These are phyloP conservation scores for Zoysia matrella DNA, from an alignment of 202 grass and related monocot genomes.

Conservation along the genomic window DNA sequence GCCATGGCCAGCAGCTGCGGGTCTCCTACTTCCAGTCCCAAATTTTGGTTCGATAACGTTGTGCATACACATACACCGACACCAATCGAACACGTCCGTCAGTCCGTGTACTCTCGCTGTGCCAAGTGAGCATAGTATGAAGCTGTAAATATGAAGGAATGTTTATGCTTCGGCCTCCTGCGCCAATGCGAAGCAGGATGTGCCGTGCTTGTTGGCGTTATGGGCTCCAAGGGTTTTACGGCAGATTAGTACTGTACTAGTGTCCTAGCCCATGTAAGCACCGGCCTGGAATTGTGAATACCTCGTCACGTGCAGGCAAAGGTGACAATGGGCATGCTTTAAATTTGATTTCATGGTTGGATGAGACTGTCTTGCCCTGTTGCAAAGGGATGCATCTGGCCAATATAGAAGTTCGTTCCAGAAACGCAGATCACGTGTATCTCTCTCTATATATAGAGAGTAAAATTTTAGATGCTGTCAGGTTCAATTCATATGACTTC, in stretches of 20 bases:
- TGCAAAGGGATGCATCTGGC: no score
- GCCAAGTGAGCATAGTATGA: conserved; percentile 25
- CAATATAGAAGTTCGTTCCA: no score
- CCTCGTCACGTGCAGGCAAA: not conserved
- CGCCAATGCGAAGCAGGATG: conserved; percentile 49
- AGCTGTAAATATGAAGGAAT: conserved; percentile 34
- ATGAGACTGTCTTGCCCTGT: not conserved
- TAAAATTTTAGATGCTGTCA: no score
- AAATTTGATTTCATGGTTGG: not conserved
- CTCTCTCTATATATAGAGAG: no score
- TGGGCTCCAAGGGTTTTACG: not conserved
- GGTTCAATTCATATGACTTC: no score
- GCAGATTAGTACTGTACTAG: not conserved
- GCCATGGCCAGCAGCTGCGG: not conserved
- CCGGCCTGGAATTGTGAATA: conserved; percentile 36
- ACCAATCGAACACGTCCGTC: not conserved
- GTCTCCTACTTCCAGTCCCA: not conserved
- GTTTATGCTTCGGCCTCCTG: conserved; percentile 62
- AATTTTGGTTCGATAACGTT: conserved; percentile 49
- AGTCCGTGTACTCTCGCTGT: not conserved
- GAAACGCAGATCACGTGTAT: no score
- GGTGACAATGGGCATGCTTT: not conserved
- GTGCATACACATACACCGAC: conserved; percentile 30
- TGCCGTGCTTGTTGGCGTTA: conserved; percentile 36
- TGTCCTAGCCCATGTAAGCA: not conserved